These are phyloP conservation scores for Ustilago tritici DNA, from an alignment of 1,284 basidiomycete genomes.

Conservation along the genomic window DNA sequence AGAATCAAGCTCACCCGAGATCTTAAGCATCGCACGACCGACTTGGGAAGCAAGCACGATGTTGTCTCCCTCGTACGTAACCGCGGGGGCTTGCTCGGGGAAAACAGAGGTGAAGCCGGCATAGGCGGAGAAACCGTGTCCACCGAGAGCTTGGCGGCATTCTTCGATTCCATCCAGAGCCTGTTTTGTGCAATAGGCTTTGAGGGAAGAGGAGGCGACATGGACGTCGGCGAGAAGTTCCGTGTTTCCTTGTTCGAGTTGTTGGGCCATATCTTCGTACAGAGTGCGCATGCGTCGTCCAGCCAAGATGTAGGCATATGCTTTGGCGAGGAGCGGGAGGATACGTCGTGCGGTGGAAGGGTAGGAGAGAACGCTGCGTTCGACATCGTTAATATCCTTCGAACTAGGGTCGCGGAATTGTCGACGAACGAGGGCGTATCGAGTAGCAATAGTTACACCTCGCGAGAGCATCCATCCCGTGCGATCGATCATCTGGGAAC, in stretches of 20 bases:
- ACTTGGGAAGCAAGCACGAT: constrained; percentile 63
- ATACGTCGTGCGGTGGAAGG: constrained; percentile 68
- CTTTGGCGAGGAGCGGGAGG: constrained; percentile 70
- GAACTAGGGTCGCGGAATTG: constrained; percentile 72
- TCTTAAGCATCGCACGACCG: constrained; percentile 65
- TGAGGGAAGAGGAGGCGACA: constrained; percentile 69
- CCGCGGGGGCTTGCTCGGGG: constrained; percentile 58
- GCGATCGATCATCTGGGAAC: constrained; percentile 74
- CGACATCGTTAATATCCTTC: constrained; percentile 70
- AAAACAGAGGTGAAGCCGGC: constrained; percentile 64
- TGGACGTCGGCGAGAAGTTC: constrained; percentile 70
- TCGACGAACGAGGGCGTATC: constrained; percentile 80
- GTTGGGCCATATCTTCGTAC: constrained; percentile 68
- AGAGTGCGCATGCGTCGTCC: constrained; percentile 66
- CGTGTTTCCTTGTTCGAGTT: constrained; percentile 69
- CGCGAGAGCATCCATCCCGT: constrained; percentile 76
- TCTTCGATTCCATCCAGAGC: constrained; percentile 70
- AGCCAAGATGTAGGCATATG: constrained; percentile 70
- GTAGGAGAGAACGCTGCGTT: constrained; percentile 70
- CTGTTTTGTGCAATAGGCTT: constrained; percentile 69
- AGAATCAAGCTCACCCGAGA: constrained; percentile 47
- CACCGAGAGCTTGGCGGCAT: constrained; percentile 70
- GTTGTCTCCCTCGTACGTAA: constrained; percentile 70
- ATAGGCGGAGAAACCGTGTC: constrained; percentile 70
- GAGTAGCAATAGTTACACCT: constrained; percentile 80